A percentile compares a stretch with the other conserved stretches of the same genome.
phyloP scores from a whole-genome alignment of 139 green algal species.

The Choricystis sp. region DNA sequence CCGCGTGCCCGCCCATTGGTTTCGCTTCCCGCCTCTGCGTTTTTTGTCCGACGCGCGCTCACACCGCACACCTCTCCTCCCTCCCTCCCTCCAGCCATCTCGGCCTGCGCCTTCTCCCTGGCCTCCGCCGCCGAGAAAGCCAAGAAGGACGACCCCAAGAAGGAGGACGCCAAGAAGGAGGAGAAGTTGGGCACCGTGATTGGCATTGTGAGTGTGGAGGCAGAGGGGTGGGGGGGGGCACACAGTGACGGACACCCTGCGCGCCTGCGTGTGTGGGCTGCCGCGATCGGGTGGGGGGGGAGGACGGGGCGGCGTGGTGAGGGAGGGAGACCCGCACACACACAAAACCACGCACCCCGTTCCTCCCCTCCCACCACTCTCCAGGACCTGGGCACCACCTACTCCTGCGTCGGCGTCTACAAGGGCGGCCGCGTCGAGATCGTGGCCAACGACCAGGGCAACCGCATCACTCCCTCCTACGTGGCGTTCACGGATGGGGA shows the following conservation, averaged over 20 bases:
- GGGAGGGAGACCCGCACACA: neutral
- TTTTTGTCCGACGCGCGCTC: neutral
- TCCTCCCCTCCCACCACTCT: neutral
- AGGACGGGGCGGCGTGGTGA: too few species aligned
- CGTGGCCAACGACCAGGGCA: slow-evolving; percentile 97
- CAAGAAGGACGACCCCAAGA: slow-evolving; percentile 15
- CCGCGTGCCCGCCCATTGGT: too few species aligned
- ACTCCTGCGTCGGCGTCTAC: slow-evolving; percentile 97
- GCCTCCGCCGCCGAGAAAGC: slow-evolving; percentile 5
- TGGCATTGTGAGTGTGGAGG: slow-evolving; percentile 95
- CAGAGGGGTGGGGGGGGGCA: too few species aligned
- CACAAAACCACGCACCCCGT: neutral
- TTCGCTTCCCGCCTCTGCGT: neutral
- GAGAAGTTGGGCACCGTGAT: slow-evolving; percentile 65
- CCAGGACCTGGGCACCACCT: slow-evolving; percentile 80
- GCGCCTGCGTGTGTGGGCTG: too few species aligned
- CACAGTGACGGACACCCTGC: too few species aligned
- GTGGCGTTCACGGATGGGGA: slow-evolving; percentile 99
- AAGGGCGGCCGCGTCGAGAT: slow-evolving; percentile 98
- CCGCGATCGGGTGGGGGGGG: too few species aligned
- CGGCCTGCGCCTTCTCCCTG: slow-evolving; percentile 1
- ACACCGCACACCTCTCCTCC: neutral
- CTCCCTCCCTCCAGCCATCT: slow-evolving; percentile 3
- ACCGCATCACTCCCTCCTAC: slow-evolving; percentile 97
- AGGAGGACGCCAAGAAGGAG: slow-evolving; percentile 45